phyloP scores from a whole-genome alignment of 2,329 filamentous ascomycete species.

The Paraphaeosphaeria minitans region DNA sequence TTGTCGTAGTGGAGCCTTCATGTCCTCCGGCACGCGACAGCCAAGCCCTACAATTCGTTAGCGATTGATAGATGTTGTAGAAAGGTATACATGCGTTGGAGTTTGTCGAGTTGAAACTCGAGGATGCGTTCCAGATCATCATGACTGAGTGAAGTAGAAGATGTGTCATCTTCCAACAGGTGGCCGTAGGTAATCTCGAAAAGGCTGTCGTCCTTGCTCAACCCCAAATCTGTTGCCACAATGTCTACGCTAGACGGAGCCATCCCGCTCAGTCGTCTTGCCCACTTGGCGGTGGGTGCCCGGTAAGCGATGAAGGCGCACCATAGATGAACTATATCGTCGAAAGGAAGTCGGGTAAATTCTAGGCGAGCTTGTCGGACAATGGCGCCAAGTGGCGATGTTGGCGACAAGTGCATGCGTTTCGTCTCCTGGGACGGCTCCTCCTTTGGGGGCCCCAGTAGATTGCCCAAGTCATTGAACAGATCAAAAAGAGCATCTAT shows the following conservation, averaged over 20 bases:
- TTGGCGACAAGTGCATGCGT: slow-evolving; percentile 68
- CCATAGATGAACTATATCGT: slow-evolving; percentile 80
- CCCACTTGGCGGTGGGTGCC: slow-evolving; percentile 72
- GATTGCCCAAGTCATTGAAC: slow-evolving; percentile 63
- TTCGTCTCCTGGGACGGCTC: slow-evolving; percentile 30
- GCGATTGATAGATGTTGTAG: not conserved
- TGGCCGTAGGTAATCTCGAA: slow-evolving; percentile 58
- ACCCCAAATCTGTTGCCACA: slow-evolving; percentile 64
- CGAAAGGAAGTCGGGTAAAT: slow-evolving; percentile 78
- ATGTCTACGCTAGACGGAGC: slow-evolving; percentile 57
- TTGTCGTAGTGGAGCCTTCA: slow-evolving; percentile 71
- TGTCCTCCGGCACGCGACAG: slow-evolving; percentile 73
- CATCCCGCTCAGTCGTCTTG: slow-evolving; percentile 46
- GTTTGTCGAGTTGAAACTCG: slow-evolving; percentile 85
- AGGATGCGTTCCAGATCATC: slow-evolving; percentile 81
- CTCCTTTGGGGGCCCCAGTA: slow-evolving; percentile 59
- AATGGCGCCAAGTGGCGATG: slow-evolving; percentile 81
- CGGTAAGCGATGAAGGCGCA: slow-evolving; percentile 80
- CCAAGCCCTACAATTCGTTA: slow-evolving; percentile 65
- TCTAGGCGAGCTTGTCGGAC: slow-evolving; percentile 78
- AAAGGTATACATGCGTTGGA: slow-evolving; percentile 69
- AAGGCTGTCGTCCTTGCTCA: slow-evolving; percentile 57
- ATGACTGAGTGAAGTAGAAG: slow-evolving; percentile 63
- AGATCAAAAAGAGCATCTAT: slow-evolving; percentile 80
- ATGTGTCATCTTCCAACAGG: slow-evolving; percentile 49